phyloP scores from a whole-genome alignment of 2,329 filamentous ascomycete genomes.

The Hypomyces perniciosus region DNA sequence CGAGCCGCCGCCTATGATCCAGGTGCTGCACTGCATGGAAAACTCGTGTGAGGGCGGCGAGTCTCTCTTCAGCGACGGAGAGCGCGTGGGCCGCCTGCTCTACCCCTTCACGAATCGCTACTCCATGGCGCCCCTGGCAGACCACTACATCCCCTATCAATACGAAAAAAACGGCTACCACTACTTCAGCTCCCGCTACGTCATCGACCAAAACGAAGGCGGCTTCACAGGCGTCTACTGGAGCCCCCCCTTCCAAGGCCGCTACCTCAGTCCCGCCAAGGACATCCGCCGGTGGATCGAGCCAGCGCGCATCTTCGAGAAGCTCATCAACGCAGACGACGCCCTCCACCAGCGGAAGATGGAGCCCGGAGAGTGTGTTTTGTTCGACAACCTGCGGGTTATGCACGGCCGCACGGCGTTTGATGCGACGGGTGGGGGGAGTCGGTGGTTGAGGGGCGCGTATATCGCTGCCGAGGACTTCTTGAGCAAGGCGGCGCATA shows the following conservation, averaged over 20 bases:
- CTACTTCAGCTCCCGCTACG: conserved; percentile 54
- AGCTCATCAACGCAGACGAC: conserved; percentile 48
- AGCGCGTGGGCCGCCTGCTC: conserved; percentile 48
- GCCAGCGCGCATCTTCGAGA: conserved; percentile 51
- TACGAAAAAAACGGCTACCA: conserved; percentile 61
- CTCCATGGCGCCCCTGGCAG: conserved; percentile 13
- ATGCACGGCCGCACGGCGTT: conserved; percentile 78
- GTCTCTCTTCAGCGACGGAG: conserved; percentile 77
- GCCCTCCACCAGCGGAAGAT: conserved; percentile 67
- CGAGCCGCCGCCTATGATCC: conserved; percentile 68
- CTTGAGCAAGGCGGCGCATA: conserved; percentile 28
- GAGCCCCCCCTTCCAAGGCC: conserved; percentile 74
- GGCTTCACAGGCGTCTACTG: conserved; percentile 42
- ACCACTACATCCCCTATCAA: conserved; percentile 51
- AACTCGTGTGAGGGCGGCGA: conserved; percentile 76
- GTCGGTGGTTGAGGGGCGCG: conserved; percentile 77
- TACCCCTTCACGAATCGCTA: conserved; percentile 16
- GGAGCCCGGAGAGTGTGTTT: conserved; percentile 75
- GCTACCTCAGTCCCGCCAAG: conserved; percentile 27
- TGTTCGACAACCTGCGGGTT: conserved; percentile 88
- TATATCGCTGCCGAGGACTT: conserved; percentile 61
- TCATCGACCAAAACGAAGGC: conserved; percentile 36
- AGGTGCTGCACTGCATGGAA: conserved; percentile 83
- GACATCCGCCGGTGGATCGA: conserved; percentile 37
- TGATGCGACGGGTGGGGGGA: conserved; percentile 53